Percentiles rank a stretch among this genome's conserved stretches.
Conservation (phyloP, 2,329 filamentous ascomycete species). For the Scytalidium sp. region DNA sequence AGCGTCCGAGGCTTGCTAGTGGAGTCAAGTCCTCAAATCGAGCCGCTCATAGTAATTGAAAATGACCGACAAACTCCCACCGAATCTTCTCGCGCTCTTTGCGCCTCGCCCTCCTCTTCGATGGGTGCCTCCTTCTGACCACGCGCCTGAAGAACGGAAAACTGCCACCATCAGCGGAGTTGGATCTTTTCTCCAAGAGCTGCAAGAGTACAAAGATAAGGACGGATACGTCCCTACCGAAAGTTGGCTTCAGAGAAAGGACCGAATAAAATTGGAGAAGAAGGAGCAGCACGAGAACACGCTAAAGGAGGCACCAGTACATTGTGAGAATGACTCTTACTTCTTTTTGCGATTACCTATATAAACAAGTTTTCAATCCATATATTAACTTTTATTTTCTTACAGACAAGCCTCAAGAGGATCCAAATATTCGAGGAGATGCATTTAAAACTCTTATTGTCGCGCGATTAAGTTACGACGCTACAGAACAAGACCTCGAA, state of each 20-base stretch:
- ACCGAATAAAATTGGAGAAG: slow-evolving; percentile 81
- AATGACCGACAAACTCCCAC: slow-evolving; percentile 97
- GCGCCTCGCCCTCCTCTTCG: slow-evolving; percentile 88
- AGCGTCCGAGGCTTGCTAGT: background rate
- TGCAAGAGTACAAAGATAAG: slow-evolving; percentile 75
- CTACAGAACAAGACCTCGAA: slow-evolving; percentile 85
- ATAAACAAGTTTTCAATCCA: background rate
- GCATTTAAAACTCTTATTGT: slow-evolving; percentile 95
- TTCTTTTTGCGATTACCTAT: slow-evolving; percentile 16
- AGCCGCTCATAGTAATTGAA: slow-evolving; percentile 17
- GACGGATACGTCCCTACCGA: slow-evolving; percentile 79
- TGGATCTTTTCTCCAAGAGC: slow-evolving; percentile 68
- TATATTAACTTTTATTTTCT: slow-evolving; percentile 16
- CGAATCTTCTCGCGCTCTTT: slow-evolving; percentile 90
- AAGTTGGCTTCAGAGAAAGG: slow-evolving; percentile 86
- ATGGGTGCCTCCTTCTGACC: slow-evolving; percentile 81
- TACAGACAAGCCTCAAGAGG: slow-evolving; percentile 76
- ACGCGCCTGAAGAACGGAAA: slow-evolving; percentile 76
- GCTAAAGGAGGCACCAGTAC: slow-evolving; percentile 23
- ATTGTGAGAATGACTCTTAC: slow-evolving; percentile 27
- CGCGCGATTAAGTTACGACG: slow-evolving; percentile 83
- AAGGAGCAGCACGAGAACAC: slow-evolving; percentile 60
- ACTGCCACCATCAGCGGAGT: slow-evolving; percentile 72
- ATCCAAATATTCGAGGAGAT: slow-evolving; percentile 87
- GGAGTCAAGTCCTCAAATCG: background rate